phyloP scores from a whole-genome alignment of 2,329 filamentous ascomycete species.

The Alternaria tenuissima region DNA sequence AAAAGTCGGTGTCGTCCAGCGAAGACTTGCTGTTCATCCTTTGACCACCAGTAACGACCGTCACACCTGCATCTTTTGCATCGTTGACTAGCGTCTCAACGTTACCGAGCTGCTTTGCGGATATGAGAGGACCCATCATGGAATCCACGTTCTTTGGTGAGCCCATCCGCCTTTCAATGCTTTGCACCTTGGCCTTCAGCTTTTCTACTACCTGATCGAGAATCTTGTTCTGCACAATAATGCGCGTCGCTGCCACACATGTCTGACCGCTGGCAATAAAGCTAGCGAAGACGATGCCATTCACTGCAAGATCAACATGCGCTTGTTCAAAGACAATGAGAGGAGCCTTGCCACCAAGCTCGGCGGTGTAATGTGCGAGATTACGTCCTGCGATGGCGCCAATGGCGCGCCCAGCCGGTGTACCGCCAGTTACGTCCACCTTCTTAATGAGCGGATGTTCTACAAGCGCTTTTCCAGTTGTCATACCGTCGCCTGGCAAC shows the following conservation, averaged over 20 bases:
- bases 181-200: conserved; percentile 57
- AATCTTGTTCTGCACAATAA: conserved; percentile 60
- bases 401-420: conserved; percentile 48
- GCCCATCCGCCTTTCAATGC: conserved; percentile 64
- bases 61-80: conserved; percentile 49
- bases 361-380: conserved; percentile 48
- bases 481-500: conserved; percentile 43
- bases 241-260: conserved; percentile 63
- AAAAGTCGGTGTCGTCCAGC: conserved; percentile 62
- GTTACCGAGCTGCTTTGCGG: conserved; percentile 57
- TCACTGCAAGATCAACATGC: conserved; percentile 48
- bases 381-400: conserved; percentile 48
- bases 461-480: conserved; percentile 48
- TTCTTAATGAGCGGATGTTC: conserved; percentile 49
- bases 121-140: conserved; percentile 72
- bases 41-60: conserved; percentile 58
- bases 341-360: conserved; percentile 51
- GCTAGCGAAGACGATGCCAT: conserved; percentile 50
- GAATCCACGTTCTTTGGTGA: conserved; percentile 64
- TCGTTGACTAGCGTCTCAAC: conserved; percentile 50
- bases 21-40: conserved; percentile 59
- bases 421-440: conserved; percentile 51
- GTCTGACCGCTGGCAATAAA: conserved; percentile 66
- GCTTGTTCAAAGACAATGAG: conserved; percentile 50
- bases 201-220: conserved; percentile 51